These are phyloP conservation scores for Linanthus parryae DNA, from an alignment of 148 eudicot species.

Conservation along the genomic window DNA sequence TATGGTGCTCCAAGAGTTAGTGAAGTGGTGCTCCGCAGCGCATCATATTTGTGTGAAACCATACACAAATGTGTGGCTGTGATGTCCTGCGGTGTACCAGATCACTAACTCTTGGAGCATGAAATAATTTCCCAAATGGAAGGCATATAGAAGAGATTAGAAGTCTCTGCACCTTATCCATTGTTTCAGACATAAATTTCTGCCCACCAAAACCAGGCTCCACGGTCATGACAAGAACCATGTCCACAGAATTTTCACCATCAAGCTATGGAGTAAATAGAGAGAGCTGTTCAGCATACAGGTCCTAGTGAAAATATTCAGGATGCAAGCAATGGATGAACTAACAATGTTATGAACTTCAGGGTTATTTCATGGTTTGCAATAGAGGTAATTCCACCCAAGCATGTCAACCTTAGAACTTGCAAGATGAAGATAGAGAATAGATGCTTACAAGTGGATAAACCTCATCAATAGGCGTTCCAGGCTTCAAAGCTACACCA, in stretches of 20 bases:
- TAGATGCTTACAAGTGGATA: conserved; percentile 59
- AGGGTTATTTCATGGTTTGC: neutral
- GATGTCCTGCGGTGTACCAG: too few species aligned
- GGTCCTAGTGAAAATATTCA: neutral
- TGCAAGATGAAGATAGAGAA: neutral
- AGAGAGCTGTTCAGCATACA: neutral
- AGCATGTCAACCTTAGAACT: too few species aligned
- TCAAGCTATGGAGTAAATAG: conserved; percentile 40
- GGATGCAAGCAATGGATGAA: too few species aligned
- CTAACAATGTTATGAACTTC: neutral
- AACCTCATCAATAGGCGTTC: conserved; percentile 85
- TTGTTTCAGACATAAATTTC: conserved; percentile 94
- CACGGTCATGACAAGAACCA: conserved; percentile 98
- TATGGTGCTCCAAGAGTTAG: too few species aligned
- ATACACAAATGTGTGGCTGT: too few species aligned
- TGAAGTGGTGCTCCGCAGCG: too few species aligned
- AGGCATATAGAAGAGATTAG: neutral
- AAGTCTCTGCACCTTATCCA: conserved; percentile 70
- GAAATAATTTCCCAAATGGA: too few species aligned
- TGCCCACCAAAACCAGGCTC: conserved; percentile 99
- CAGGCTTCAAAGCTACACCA: conserved; percentile 89
- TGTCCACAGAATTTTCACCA: conserved; percentile 72
- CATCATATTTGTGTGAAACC: too few species aligned
- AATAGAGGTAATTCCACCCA: too few species aligned
- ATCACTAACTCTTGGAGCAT: too few species aligned